Conservation (phyloP, 306 rosid species). For the Urtica urens region DNA sequence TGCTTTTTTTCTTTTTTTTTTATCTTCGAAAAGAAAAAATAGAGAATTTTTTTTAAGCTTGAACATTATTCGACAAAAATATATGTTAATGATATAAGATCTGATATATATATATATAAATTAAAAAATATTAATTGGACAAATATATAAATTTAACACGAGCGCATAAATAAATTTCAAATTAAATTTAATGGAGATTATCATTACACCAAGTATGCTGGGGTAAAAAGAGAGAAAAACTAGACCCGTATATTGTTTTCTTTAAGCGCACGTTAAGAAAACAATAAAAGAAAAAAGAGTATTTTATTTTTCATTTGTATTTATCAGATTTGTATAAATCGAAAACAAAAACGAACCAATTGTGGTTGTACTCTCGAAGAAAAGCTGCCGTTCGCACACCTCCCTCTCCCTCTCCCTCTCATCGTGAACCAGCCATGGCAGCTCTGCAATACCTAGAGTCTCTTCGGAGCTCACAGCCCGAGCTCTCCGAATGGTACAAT, state of each 20-base stretch:
- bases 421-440: conserved; percentile 45
- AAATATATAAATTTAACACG: too few species aligned
- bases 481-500: conserved; percentile 82
- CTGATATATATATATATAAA: too few species aligned
- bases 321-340: conserved; percentile 18
- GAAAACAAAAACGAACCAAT: conserved; percentile 13
- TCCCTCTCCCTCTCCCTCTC: background rate
- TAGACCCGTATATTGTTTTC: conserved; percentile 31
- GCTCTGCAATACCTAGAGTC: conserved; percentile 91
- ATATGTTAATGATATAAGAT: too few species aligned
- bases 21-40: too few species aligned
- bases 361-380: too few species aligned
- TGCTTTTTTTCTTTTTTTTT: too few species aligned
- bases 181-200: too few species aligned
- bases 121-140: too few species aligned
- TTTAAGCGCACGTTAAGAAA: conserved; percentile 38
- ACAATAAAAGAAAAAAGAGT: background rate
- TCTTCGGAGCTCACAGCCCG: conserved; percentile 79
- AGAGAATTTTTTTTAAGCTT: too few species aligned
- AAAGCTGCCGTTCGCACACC: background rate
- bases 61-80: too few species aligned
- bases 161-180: too few species aligned
- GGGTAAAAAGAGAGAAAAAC: background rate
- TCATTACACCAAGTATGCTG: background rate
- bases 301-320: background rate